A percentile compares a stretch with the other conserved stretches of the same genome.
These are phyloP conservation scores for Lachancea nothofagi DNA, from an alignment of 805 yeast species.

Conservation along the genomic window DNA sequence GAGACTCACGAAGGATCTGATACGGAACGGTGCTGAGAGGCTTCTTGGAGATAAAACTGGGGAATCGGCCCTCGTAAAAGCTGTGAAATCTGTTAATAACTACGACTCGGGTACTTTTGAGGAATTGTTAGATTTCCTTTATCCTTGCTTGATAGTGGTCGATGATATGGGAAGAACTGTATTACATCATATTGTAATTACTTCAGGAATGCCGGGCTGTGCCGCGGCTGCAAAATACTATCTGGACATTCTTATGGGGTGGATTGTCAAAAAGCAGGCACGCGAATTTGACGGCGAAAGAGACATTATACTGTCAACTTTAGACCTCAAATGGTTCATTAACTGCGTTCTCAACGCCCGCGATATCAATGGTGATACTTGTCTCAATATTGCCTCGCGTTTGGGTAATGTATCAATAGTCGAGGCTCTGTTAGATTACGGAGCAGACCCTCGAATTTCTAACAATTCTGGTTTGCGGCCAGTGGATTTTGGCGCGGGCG, in stretches of 20 bases:
- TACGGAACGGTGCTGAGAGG: constrained; percentile 62
- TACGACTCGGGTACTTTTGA: constrained; percentile 74
- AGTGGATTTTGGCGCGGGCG: constrained; percentile 65
- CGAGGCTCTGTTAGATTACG: constrained; percentile 75
- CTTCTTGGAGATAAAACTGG: constrained; percentile 70
- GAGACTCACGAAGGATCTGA: constrained; percentile 60
- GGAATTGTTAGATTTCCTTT: constrained; percentile 61
- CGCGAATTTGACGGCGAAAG: constrained; percentile 26
- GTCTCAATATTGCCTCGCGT: constrained; percentile 86
- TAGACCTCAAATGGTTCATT: constrained; percentile 53
- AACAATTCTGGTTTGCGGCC: constrained; percentile 87
- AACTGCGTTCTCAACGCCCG: constrained; percentile 76
- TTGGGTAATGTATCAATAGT: constrained; percentile 78
- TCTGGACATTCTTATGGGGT: constrained; percentile 63
- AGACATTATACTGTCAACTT: constrained; percentile 41
- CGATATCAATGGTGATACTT: constrained; percentile 92
- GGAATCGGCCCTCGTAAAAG: constrained; percentile 79
- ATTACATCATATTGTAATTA: constrained; percentile 78
- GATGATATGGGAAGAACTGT: constrained; percentile 75
- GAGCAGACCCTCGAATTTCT: constrained; percentile 74
- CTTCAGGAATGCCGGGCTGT: constrained; percentile 72
- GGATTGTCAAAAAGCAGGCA: constrained; percentile 52
- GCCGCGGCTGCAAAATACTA: constrained; percentile 69
- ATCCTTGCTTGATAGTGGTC: constrained; percentile 61
- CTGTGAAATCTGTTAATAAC: constrained; percentile 68